These are phyloP conservation scores for Xerocomus amazonicus DNA, from an alignment of 1,284 basidiomycete genomes.

Conservation along the genomic window DNA sequence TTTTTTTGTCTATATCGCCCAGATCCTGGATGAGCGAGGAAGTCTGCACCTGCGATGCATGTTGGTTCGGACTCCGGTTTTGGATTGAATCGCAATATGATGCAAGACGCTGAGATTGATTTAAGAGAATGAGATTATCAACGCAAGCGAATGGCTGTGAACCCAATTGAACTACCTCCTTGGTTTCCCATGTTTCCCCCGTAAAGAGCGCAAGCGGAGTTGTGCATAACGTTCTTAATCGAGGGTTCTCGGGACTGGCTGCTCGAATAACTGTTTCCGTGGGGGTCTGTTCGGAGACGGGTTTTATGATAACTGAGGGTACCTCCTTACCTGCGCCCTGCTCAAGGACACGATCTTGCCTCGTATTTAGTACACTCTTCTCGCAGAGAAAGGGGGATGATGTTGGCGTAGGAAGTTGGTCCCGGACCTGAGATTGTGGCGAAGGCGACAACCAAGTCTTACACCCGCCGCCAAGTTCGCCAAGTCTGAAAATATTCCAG, in stretches of 20 bases:
- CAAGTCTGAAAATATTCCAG: conserved; percentile 44
- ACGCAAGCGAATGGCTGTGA: conserved; percentile 17
- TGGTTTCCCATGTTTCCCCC: neutral
- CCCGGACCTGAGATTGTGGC: conserved; percentile 3
- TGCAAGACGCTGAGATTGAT: neutral
- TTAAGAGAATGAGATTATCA: conserved; percentile 12
- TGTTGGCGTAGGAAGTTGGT: conserved; percentile 23
- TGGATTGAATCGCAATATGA: neutral
- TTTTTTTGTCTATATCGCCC: neutral
- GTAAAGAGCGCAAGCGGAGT: conserved; percentile 16
- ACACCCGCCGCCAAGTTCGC: conserved; percentile 13
- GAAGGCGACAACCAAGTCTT: conserved; percentile 24
- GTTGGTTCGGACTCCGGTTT: conserved; percentile 1
- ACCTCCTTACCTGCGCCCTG: neutral
- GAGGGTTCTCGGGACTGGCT: neutral
- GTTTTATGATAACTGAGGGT: neutral
- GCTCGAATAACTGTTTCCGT: conserved; percentile 4
- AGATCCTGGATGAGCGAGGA: neutral
- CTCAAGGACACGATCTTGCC: conserved; percentile 8
- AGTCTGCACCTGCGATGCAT: neutral
- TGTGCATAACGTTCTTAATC: conserved; percentile 2
- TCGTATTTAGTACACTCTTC: conserved; percentile 1
- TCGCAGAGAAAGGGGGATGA: conserved; percentile 22
- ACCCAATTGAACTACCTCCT: neutral
- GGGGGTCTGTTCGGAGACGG: neutral